Conservation (phyloP, 1,284 basidiomycete genomes). For the Ceratobasidium papillatum region DNA sequence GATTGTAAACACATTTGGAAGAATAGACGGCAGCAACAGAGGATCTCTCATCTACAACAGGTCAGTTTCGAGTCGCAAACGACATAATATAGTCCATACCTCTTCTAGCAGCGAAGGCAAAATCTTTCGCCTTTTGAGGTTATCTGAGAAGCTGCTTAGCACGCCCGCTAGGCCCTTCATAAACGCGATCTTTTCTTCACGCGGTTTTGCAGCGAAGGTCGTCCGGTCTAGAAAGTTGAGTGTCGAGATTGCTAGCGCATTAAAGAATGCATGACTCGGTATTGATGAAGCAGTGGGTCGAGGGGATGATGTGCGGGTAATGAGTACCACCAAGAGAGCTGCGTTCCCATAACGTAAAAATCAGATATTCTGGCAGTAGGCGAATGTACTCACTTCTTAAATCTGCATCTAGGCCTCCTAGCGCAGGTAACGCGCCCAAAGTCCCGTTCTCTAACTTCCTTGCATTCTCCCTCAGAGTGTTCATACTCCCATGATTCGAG, state of each 20-base stretch:
- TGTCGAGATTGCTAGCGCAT: slow-evolving; percentile 95
- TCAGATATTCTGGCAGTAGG: neutral
- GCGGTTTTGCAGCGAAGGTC: slow-evolving; percentile 91
- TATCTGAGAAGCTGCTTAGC: slow-evolving; percentile 86
- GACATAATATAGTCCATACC: slow-evolving; percentile 57
- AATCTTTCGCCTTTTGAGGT: slow-evolving; percentile 88
- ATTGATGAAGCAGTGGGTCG: slow-evolving; percentile 82
- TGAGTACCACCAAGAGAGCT: slow-evolving; percentile 80
- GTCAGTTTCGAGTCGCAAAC: neutral
- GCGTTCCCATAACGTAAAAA: slow-evolving; percentile 14
- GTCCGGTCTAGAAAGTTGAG: slow-evolving; percentile 96
- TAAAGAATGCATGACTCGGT: slow-evolving; percentile 89
- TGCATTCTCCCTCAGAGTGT: slow-evolving; percentile 80
- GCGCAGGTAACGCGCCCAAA: slow-evolving; percentile 52
- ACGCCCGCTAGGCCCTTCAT: slow-evolving; percentile 90
- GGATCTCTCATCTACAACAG: slow-evolving; percentile 85
- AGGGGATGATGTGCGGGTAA: slow-evolving; percentile 78
- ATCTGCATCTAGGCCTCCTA: slow-evolving; percentile 74
- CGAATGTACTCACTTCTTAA: slow-evolving; percentile 63
- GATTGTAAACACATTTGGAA: slow-evolving; percentile 98
- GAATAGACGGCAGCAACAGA: slow-evolving; percentile 89
- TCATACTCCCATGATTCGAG: slow-evolving; percentile 84
- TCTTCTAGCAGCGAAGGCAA: slow-evolving; percentile 95
- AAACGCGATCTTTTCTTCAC: slow-evolving; percentile 96
- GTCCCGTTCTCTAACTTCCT: slow-evolving; percentile 60